These are phyloP conservation scores for Trichoderma koningiopsis DNA, from an alignment of 2,329 filamentous ascomycete species.

Conservation along the genomic window DNA sequence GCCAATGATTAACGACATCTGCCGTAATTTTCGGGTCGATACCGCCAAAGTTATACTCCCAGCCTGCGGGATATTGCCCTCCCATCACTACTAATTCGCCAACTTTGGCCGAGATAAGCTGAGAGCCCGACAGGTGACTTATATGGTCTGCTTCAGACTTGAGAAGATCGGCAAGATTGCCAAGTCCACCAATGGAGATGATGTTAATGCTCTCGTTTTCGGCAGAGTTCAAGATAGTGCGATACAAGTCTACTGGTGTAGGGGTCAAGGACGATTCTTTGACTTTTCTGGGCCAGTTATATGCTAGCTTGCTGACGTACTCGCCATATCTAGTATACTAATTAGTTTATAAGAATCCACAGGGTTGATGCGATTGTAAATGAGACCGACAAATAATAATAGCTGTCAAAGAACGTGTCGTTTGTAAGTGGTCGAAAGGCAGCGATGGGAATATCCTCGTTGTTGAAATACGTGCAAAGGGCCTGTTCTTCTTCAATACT, in stretches of 20 bases:
- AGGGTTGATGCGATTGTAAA: too few relatives aligned
- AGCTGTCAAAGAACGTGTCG: conserved; percentile 17
- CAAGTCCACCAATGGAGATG: conserved; percentile 11
- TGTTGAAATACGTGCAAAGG: conserved; percentile 11
- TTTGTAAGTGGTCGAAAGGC: conserved; percentile 16
- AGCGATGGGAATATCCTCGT: not conserved
- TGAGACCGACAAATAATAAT: not conserved
- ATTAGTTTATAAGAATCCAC: not conserved
- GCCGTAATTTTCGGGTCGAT: not conserved
- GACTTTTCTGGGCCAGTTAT: conserved; percentile 10
- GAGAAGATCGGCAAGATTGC: conserved; percentile 5
- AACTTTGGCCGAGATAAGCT: not conserved
- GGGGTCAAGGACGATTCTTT: not conserved
- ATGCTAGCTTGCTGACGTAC: conserved; percentile 9
- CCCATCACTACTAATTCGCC: conserved; percentile 6
- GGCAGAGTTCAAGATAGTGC: not conserved
- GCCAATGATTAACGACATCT: conserved; percentile 3
- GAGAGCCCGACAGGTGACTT: not conserved
- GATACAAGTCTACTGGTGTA: conserved; percentile 1
- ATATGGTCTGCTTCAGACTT: conserved; percentile 12
- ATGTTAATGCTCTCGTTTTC: conserved; percentile 4
- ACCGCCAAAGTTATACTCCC: conserved; percentile 20
- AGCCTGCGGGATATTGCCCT: conserved; percentile 10
- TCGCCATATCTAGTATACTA: not conserved
- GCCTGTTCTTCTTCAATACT: not conserved